Evolutionary conservation across 805 yeast species (phyloP), one percentile per base, ranked within the genome.

Genomic region (Jamesozyma spencerorum): DNA sequence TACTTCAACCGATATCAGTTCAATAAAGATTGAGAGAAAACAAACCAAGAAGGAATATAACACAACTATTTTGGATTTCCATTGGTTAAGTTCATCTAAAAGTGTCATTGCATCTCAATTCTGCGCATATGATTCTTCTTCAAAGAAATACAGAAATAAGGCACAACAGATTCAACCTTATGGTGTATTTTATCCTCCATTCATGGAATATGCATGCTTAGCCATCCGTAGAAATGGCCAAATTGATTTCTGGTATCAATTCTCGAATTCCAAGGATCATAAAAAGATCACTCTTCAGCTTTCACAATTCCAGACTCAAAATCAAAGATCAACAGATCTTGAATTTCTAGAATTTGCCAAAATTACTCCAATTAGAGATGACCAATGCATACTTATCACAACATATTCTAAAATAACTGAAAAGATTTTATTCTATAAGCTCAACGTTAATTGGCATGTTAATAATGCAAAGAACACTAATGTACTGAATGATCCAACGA

Each of bases 21-120:
- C 55, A 58, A 18, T 51, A 53, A 35, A 60, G 62, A 36, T 69
- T 58, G 72, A 57, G 41, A 42, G 61, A 55, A 54, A 64, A 52
- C 47, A 62, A 63, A 66, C 59, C 13, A 62, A 60, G 33, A 58
- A 57, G 30, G 61, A 58, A 43, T 57, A 56, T 33, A 55, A 54
- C 38, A 55, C 63, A 5, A 42, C 68, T 4, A 47, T 60, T 3
- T 39, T 57, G 15, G 75, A 71, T 46, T 73, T 74, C 65, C 56
- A 59, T 37, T 63, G 75, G 51, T 54, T 62, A 5, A 58, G 69
- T 8, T 64, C 70, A 24, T 63, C 72, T 5, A 60, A 61, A 37
- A 57, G 61, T 18, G 48, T 56, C 12, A 56, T 62, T 30, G 44
- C 52, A 2, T 54, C 63, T 3, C 58, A 53, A 39, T 57, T 56